Conservation (phyloP, 345 rosid species). For the Bruguiera parviflora region DNA sequence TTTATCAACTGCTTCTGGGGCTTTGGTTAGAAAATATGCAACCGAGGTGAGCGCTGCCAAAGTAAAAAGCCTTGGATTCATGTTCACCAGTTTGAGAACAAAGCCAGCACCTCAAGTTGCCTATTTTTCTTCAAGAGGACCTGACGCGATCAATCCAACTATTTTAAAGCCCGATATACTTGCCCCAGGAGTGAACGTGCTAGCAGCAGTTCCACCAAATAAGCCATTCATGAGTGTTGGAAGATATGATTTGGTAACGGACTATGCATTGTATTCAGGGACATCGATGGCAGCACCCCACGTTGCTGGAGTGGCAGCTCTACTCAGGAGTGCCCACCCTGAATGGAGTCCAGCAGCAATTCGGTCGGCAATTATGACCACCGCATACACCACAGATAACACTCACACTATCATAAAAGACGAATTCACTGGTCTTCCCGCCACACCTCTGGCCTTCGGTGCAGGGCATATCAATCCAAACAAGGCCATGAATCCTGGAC, state of each 20-base stretch:
- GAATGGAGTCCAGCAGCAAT: constrained; percentile 21
- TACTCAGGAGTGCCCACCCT: constrained; percentile 17
- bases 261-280: constrained; percentile 38
- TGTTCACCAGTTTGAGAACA: constrained; percentile 26
- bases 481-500: constrained; percentile 48
- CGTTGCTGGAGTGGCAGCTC: constrained; percentile 17
- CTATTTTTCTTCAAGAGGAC: constrained; percentile 66
- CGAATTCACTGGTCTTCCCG: constrained; percentile 9
- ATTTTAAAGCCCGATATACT: constrained; percentile 42
- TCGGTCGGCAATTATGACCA: constrained; percentile 27
- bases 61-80: constrained; percentile 30
- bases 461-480: constrained; percentile 40
- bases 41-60: constrained; percentile 6
- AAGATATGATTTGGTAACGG: constrained; percentile 25
- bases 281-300: constrained; percentile 24
- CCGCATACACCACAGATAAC: constrained; percentile 30
- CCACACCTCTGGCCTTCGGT: constrained; percentile 45
- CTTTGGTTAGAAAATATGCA: constrained; percentile 14
- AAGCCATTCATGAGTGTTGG: constrained; percentile 15
- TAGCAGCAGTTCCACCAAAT: constrained; percentile 34
- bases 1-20: constrained; percentile 17
- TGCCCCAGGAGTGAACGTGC: constrained; percentile 45
- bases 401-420: constrained; percentile 17
- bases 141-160: constrained; percentile 36
- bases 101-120: constrained; percentile 59